phyloP scores from a whole-genome alignment of 805 yeast species.

The Metschnikowia reukaufii region DNA sequence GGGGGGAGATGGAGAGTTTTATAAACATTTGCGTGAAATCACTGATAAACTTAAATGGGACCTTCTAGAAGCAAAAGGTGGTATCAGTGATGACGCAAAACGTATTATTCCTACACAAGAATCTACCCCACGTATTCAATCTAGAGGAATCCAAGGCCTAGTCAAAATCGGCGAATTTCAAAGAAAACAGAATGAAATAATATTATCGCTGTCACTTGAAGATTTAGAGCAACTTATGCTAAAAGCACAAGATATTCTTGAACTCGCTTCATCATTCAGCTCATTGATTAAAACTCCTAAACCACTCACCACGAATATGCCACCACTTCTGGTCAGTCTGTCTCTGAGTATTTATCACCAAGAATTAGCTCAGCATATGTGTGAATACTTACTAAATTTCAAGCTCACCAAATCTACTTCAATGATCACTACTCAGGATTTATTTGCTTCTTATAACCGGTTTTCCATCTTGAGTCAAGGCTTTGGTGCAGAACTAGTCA shows the following conservation, averaged over 20 bases:
- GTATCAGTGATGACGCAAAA: conserved; percentile 19
- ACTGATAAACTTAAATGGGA: conserved; percentile 57
- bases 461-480: conserved; percentile 37
- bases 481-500: conserved; percentile 60
- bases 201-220: conserved; percentile 67
- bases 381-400: conserved; percentile 57
- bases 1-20: conserved; percentile 61
- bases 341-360: conserved; percentile 45
- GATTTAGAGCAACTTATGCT: conserved; percentile 76
- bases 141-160: conserved; percentile 68
- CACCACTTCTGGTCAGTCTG: conserved; percentile 38
- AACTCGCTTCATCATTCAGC: conserved; percentile 30
- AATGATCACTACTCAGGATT: conserved; percentile 42
- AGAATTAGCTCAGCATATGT: conserved; percentile 76
- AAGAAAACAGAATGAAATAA: conserved; percentile 55
- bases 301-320: conserved; percentile 5
- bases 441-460: conserved; percentile 44
- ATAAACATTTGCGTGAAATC: conserved; percentile 38
- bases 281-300: conserved; percentile 13
- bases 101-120: conserved; percentile 28
- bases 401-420: conserved; percentile 33
- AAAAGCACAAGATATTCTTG: conserved; percentile 72
- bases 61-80: conserved; percentile 31
- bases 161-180: conserved; percentile 56
- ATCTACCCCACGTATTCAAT: conserved; percentile 8